Percentiles rank a stretch among this genome's conserved stretches.
Evolutionary conservation across 192 early-diverging fungal species (phyloP).

Genomic region (Coemansia sp.): DNA sequence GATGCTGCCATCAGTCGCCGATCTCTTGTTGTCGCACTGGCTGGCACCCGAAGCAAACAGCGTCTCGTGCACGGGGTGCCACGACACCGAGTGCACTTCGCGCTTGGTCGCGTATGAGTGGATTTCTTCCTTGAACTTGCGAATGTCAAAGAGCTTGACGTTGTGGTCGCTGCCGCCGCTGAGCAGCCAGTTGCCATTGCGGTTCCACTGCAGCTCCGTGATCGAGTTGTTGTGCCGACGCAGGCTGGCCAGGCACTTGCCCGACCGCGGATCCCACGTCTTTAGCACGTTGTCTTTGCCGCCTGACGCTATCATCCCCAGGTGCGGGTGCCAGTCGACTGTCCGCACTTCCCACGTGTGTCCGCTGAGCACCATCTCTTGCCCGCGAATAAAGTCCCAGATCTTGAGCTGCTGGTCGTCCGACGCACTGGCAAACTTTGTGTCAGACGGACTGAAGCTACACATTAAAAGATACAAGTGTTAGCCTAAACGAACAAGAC

Average conservation of each 20-base stretch:
- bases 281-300: constrained; percentile 95
- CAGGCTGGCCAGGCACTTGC: constrained; percentile 80
- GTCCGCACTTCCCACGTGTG: constrained; percentile 98
- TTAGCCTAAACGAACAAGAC: background rate
- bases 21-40: constrained; percentile 61
- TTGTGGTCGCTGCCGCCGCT: constrained; percentile 88
- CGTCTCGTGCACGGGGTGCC: constrained; percentile 94
- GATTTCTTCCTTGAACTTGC: constrained; percentile 84
- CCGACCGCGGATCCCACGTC: constrained; percentile 95
- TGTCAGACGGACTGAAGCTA: constrained; percentile 92
- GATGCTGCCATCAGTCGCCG: constrained; percentile 54
- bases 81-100: constrained; percentile 85
- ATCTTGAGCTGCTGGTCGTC: constrained; percentile 96
- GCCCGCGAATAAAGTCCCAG: constrained; percentile 90
- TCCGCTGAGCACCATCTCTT: constrained; percentile 77
- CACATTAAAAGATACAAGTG: constrained; percentile 30
- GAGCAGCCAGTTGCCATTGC: constrained; percentile 95
- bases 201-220: constrained; percentile 88
- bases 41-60: constrained; percentile 89
- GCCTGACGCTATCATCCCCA: constrained; percentile 90
- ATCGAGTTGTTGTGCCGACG: constrained; percentile 95
- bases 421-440: constrained; percentile 91
- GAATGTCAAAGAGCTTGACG: constrained; percentile 91
- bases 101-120: constrained; percentile 85
- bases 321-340: constrained; percentile 95